Percentiles rank a stretch among this genome's conserved stretches.
phyloP scores from a whole-genome alignment of 108 stramenopile species.

The Craspedostauros australis region DNA sequence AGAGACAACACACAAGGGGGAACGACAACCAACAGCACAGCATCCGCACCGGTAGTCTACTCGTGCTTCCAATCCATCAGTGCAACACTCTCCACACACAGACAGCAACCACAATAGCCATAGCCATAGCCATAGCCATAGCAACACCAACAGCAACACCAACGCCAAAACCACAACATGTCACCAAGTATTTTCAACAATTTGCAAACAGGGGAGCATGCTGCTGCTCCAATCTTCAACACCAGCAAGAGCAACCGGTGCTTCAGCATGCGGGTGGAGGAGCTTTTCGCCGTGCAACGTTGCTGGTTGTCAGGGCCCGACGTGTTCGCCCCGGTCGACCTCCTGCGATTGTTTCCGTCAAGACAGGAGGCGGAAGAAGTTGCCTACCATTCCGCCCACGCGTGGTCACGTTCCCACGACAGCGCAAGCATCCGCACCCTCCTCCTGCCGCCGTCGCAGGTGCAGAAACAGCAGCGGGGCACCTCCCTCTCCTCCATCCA shows the following conservation, averaged over 20 bases:
- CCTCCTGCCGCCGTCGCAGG: background rate
- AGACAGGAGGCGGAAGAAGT: constrained; percentile 36
- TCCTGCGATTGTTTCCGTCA: constrained; percentile 17
- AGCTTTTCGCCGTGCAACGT: constrained; percentile 31
- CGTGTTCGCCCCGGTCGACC: constrained; percentile 20
- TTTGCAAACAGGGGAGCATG: no score
- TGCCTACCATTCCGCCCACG: constrained; percentile 36
- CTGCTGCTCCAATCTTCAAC: no score
- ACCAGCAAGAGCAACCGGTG: no score
- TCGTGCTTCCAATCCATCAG: background rate
- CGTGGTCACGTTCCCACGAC: constrained; percentile 8
- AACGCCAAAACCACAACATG: no score
- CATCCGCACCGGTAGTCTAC: background rate
- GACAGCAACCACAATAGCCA: background rate
- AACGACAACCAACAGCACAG: background rate
- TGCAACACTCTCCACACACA: background rate
- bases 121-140: background rate
- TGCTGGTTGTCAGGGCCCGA: constrained; percentile 36
- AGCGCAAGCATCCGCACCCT: background rate
- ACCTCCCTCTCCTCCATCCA: constrained; percentile 15
- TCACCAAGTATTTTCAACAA: no score
- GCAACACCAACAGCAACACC: background rate
- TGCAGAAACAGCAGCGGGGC: constrained; percentile 21
- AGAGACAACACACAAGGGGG: background rate
- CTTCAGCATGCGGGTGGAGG: no score